Conservation (phyloP, 129 eudicot species). For the Centaurea solstitialis region DNA sequence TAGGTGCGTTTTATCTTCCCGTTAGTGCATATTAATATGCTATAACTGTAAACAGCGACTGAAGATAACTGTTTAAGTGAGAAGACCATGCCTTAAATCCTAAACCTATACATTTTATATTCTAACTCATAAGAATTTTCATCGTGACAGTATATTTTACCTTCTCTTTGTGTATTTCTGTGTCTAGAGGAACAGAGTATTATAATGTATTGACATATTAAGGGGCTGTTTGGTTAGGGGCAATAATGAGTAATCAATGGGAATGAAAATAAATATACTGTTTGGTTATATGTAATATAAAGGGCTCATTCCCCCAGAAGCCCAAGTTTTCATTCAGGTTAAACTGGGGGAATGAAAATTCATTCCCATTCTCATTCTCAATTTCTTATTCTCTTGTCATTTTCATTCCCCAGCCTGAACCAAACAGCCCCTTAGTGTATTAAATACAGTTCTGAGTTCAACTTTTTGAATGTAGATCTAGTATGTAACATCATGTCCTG, state of each 20-base stretch:
- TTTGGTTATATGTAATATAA: too few relatives aligned
- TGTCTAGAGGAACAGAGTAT: not conserved
- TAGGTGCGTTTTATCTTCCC: conserved; percentile 47
- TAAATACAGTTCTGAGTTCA: not conserved
- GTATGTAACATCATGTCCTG: conserved; percentile 7
- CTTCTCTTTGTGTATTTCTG: not conserved
- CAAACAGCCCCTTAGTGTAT: not conserved
- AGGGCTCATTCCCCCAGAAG: too few relatives aligned
- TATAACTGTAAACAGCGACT: not conserved
- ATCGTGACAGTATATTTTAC: not conserved
- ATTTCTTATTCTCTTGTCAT: too few relatives aligned
- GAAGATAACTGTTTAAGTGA: not conserved
- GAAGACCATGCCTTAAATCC: conserved; percentile 9
- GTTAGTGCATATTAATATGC: not conserved
- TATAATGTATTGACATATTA: not conserved
- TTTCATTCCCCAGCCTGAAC: too few relatives aligned
- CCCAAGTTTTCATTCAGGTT: too few relatives aligned
- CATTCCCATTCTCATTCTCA: too few relatives aligned
- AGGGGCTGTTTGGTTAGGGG: too few relatives aligned
- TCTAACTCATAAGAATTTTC: not conserved
- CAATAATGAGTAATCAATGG: too few relatives aligned
- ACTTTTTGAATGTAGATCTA: not conserved
- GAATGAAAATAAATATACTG: too few relatives aligned
- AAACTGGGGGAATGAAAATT: too few relatives aligned
- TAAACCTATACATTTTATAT: not conserved